Conservation (phyloP, 2,329 filamentous ascomycete genomes). For the Alternaria triticina region DNA sequence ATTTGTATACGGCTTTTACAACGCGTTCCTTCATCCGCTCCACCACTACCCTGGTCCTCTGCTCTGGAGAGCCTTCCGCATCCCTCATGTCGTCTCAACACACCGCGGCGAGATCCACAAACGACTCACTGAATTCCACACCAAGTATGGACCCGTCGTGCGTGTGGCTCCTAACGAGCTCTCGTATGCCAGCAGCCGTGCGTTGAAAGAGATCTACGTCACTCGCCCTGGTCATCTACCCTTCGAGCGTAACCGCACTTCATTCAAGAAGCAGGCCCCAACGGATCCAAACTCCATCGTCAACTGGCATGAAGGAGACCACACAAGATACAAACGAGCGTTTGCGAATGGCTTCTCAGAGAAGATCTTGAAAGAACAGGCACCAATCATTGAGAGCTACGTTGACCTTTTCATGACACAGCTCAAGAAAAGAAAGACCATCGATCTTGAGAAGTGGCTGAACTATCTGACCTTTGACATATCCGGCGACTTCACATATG, state of each 20-base stretch:
- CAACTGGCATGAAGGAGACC: slow-evolving; percentile 28
- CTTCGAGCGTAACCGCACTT: slow-evolving; percentile 32
- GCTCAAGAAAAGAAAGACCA: slow-evolving; percentile 20
- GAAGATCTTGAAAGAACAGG: slow-evolving; percentile 31
- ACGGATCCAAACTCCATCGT: slow-evolving; percentile 36
- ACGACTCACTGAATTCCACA: slow-evolving; percentile 28
- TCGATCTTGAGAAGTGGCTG: slow-evolving; percentile 27
- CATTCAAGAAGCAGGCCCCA: slow-evolving; percentile 33
- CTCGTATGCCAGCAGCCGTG: slow-evolving; percentile 31
- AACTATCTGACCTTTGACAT: slow-evolving; percentile 35
- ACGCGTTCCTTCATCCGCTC: slow-evolving; percentile 35
- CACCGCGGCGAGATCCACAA: slow-evolving; percentile 36
- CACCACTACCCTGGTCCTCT: slow-evolving; percentile 37
- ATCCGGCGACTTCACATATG: slow-evolving; percentile 59
- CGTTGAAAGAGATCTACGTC: slow-evolving; percentile 40
- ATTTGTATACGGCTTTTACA: slow-evolving; percentile 30
- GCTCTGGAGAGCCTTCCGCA: slow-evolving; percentile 34
- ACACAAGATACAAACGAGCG: slow-evolving; percentile 29
- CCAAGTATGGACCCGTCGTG: slow-evolving; percentile 35
- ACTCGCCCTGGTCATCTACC: slow-evolving; percentile 29
- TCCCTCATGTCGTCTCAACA: slow-evolving; percentile 35
- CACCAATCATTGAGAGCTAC: slow-evolving; percentile 33
- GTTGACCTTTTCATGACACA: slow-evolving; percentile 28
- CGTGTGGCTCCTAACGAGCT: slow-evolving; percentile 40
- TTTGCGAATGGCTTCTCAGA: slow-evolving; percentile 40